A percentile compares a stretch with the other conserved stretches of the same genome.
Evolutionary conservation across 495 filamentous ascomycete genomes (phyloP).

Genomic region (Penicillium arizonense): DNA sequence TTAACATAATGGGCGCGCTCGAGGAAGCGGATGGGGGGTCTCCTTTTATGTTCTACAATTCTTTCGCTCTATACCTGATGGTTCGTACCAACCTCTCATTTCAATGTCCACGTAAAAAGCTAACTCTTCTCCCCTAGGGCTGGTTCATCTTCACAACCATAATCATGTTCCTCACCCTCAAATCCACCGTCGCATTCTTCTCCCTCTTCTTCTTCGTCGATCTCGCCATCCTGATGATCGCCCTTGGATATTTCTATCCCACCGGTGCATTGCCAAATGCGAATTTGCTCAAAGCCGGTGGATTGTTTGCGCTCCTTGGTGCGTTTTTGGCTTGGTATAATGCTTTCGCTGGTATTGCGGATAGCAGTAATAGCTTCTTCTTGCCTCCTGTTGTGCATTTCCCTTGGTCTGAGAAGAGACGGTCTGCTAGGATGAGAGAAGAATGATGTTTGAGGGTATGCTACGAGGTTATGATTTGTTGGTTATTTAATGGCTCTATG

Average conservation of each 20-base stretch:
- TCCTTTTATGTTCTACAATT: slow-evolving; percentile 54
- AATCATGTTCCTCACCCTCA: slow-evolving; percentile 76
- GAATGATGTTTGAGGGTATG: slow-evolving; percentile 2
- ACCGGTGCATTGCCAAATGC: slow-evolving; percentile 39
- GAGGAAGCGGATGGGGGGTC: slow-evolving; percentile 40
- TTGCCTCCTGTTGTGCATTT: slow-evolving; percentile 86
- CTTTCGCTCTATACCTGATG: slow-evolving; percentile 76
- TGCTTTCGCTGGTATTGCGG: slow-evolving; percentile 83
- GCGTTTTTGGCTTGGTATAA: slow-evolving; percentile 92
- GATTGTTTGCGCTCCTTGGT: slow-evolving; percentile 74
- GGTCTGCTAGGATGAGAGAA: slow-evolving; percentile 35
- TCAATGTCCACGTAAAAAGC: neutral
- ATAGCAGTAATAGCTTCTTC: slow-evolving; percentile 81
- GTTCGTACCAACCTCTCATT: slow-evolving; percentile 22
- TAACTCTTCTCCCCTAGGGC: slow-evolving; percentile 37
- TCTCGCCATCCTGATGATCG: slow-evolving; percentile 77
- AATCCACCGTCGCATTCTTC: slow-evolving; percentile 91
- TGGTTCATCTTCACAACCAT: slow-evolving; percentile 94
- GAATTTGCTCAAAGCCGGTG: slow-evolving; percentile 65
- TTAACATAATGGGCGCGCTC: slow-evolving; percentile 50
- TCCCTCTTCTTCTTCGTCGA: slow-evolving; percentile 84
- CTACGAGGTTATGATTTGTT: neutral
- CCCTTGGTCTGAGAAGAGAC: slow-evolving; percentile 82
- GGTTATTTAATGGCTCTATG: neutral
- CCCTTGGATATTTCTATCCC: slow-evolving; percentile 58